A percentile compares a stretch with the other conserved stretches of the same genome.
Evolutionary conservation across 1,284 basidiomycete species (phyloP).

Genomic region (Termitomyces sp.): DNA sequence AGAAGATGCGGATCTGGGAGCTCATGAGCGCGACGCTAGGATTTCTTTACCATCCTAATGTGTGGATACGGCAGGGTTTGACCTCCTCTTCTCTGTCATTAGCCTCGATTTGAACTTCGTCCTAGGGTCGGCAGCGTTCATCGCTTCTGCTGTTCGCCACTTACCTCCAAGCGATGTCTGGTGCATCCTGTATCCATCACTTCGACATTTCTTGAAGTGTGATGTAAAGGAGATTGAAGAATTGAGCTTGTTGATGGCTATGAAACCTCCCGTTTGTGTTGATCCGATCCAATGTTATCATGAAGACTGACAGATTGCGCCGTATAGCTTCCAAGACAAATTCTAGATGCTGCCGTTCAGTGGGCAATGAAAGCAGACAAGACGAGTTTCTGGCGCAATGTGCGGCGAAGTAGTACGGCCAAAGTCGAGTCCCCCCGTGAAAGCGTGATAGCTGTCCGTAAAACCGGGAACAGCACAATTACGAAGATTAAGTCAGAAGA

Average conservation of each 20-base stretch:
- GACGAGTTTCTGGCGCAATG: constrained; percentile 70
- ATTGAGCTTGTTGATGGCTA: constrained; percentile 63
- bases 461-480: constrained; percentile 37
- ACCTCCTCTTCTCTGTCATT: constrained; percentile 12
- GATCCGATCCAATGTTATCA: not conserved
- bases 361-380: constrained; percentile 85
- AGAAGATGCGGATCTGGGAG: constrained; percentile 93
- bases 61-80: constrained; percentile 91
- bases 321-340: constrained; percentile 64
- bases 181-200: constrained; percentile 92
- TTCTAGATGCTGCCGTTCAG: constrained; percentile 81
- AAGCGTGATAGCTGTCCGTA: constrained; percentile 59
- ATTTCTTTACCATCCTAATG: constrained; percentile 92
- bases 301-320: constrained; percentile 3
- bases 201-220: constrained; percentile 81
- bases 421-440: constrained; percentile 67
- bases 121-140: constrained; percentile 79
- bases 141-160: constrained; percentile 78
- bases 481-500: constrained; percentile 66
- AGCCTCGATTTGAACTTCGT: not conserved
- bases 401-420: constrained; percentile 32
- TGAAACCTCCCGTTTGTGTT: constrained; percentile 71
- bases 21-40: constrained; percentile 82
- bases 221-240: constrained; percentile 82
- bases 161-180: constrained; percentile 86